Evolutionary conservation across 2,329 filamentous ascomycete species (phyloP), one percentile per base, ranked within the genome.

Genomic region (Sphaerostilbella broomeana): DNA sequence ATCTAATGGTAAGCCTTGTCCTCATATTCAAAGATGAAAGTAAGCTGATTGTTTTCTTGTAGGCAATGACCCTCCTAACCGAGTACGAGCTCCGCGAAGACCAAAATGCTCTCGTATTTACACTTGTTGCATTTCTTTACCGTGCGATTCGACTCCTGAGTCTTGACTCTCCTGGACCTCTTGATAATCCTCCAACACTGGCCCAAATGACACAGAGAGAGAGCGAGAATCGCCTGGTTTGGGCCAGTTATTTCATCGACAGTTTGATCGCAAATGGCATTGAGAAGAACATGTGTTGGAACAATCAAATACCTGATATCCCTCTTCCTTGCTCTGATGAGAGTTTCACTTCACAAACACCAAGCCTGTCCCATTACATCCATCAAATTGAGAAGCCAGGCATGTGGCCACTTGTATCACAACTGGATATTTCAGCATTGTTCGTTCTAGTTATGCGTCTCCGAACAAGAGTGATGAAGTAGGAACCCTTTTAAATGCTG

Each of bases 231-330:
- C 42, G 51, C 5, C 42, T 53, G n/a, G 46, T 52, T 3, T 53
- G 51, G 51, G 47, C 50, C 5, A 51, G 46, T 34, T 53, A 48
- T n/a, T 42, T 49, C 21, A 35, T 52, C 9, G 51, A 53, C 22
- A 31, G 42, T 6, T 43, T 51, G 15, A 38, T 47, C 4, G 47
- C 47, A 7, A 48, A 45, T 17, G 50, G 49, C 8, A 44, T 49
- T 4, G 44, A 46, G 15, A 47, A 48, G 31, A 50, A 53, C 18
- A 37, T 47, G 27, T 50, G 46, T 35, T 53, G 50, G 51, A 42
- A 41, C 22, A 45, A 46, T 9, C 38, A 50, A 24, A 31, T 42
- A 11, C 51, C 51, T 4, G 24, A 40, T 5, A 48, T 53, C 16
- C 51, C 51, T 7, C 32, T 53, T 13, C 49, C 51, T 3, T 47